Evolutionary conservation across 1,139 yeast genomes (phyloP), one percentile per base, ranked within the genome.

Genomic region (Sugiyamaella japonica): DNA sequence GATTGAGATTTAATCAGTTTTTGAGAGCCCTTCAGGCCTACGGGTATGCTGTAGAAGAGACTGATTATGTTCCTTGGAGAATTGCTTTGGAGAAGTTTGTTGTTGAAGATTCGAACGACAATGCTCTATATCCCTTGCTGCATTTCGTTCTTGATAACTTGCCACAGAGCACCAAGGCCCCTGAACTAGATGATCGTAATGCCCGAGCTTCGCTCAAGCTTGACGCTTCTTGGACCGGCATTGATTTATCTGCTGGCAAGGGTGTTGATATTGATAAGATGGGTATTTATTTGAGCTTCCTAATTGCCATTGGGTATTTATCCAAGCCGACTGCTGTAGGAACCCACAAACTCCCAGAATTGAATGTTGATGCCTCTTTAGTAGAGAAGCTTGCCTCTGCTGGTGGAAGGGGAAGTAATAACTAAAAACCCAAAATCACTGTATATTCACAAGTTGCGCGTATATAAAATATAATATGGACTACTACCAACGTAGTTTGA

Each of bases 111-210:
- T 76, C 85, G 34, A 79, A 83, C 57, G 96, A 89, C 62, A 86
- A 85, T 61, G 98, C 99, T 0, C 78, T 93, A 61, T 93, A 84
- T 77, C 99, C 99, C 59, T 78, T 93, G 65, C 77, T 93, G 63
- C 99, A 93, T 73, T 89, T 93, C 75, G 98, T 91, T 10, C 79
- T 93, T 62, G 99, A 90, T 66, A 85, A 91, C 68, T 80, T 93
- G 65, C 97, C 97, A 6, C 86, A 85, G 60, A 85, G 84, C 68
- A 88, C 97, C 47, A 87, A 85, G 71, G 98, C 99, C 8, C 98
- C 99, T 2, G 97, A 91, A 70, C 79, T 93, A 63, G 97, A 90
- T 67, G 99, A 93, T 64, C 56, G 79, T 4, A 91, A 93, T 67
- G 88, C 99, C 0, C 79, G 77, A 13, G 70, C 70, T 28, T 80